Percentiles rank a stretch among this genome's conserved stretches.
Evolutionary conservation across 208 protist species (phyloP).

Genomic region (Crithidia mellificae): DNA sequence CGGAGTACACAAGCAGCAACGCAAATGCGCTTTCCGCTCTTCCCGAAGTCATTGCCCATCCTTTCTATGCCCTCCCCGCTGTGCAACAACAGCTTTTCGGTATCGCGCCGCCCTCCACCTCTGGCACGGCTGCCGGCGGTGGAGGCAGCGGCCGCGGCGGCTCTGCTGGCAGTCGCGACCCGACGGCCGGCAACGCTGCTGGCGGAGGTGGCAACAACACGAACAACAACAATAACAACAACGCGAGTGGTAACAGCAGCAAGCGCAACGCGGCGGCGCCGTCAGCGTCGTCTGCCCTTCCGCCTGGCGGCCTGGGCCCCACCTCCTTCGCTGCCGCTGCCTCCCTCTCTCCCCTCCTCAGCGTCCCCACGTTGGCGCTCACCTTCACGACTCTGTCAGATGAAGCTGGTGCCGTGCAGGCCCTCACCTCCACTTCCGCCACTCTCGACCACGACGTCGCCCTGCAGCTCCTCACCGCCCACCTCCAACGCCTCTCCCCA

Average conservation of each 20-base stretch:
- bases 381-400: constrained; percentile 66
- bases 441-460: constrained; percentile 67
- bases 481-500: constrained; percentile 62
- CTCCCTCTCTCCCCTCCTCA: constrained; percentile 23
- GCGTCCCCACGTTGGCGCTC: constrained; percentile 37
- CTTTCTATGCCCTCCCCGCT: constrained; percentile 16
- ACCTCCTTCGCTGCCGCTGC: background rate
- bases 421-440: constrained; percentile 47
- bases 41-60: constrained; percentile 13
- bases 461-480: constrained; percentile 47
- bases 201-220: too few relatives aligned
- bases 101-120: background rate
- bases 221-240: background rate
- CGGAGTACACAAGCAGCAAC: background rate
- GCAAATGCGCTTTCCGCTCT: background rate
- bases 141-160: constrained; percentile 2
- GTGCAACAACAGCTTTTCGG: constrained; percentile 19
- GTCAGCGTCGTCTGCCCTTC: background rate
- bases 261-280: constrained; percentile 10
- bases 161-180: constrained; percentile 12
- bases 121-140: background rate
- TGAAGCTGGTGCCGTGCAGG: constrained; percentile 41
- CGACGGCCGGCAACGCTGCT: too few relatives aligned
- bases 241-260: background rate
- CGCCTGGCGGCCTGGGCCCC: too few relatives aligned